Evolutionary conservation across 192 early-diverging fungal genomes (phyloP), one percentile per base, ranked within the genome.

Genomic region (Entophlyctis luteolus): DNA sequence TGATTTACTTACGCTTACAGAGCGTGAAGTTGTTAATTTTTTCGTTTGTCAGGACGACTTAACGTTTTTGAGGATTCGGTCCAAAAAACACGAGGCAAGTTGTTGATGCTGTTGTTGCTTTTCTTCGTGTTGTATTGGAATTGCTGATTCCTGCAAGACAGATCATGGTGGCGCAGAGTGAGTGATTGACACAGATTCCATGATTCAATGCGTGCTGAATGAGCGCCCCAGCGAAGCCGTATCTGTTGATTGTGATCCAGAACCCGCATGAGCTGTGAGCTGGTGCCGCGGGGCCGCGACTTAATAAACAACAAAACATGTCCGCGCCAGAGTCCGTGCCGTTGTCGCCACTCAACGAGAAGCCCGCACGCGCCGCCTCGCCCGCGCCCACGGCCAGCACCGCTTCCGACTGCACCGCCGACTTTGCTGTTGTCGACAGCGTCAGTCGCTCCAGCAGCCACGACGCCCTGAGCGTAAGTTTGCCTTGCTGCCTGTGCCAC

Each of bases 81-180:
- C 68, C 6, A 72, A 70, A 63, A 77, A 77, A 58, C 71, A 77
- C 48, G 75, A 69, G 48, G 65, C 48, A 62, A 46, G 39, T n/a
- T n/a, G n/a, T n/a, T n/a, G n/a, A n/a, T n/a, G n/a, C n/a, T n/a
- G n/a, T 46, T 37, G 18, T 16, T 23, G 25, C 22, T 48, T 2
- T 52, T 47, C 38, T 32, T 16, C 38, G 32, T 0, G 18, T 22
- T 48, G n/a, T 52, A 20, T 14, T n/a, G 4, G 48, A 28, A 25
- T 65, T 14, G 33, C 48, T n/a, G 22, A 29, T 53, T 4, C 23
- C 12, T 12, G 2, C 6, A 6, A 20, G 37, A 8, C 58, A 75
- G 75, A 77, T 77, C 32, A 77, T 77, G 75, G 75, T 77, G 22
- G 75, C 75, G 14, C 71, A 77, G 49, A 77, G 75, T 77, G 55